Evolutionary conservation across 371 early-diverging fungal species (phyloP).

Genomic region (Mucor velutinosus): DNA sequence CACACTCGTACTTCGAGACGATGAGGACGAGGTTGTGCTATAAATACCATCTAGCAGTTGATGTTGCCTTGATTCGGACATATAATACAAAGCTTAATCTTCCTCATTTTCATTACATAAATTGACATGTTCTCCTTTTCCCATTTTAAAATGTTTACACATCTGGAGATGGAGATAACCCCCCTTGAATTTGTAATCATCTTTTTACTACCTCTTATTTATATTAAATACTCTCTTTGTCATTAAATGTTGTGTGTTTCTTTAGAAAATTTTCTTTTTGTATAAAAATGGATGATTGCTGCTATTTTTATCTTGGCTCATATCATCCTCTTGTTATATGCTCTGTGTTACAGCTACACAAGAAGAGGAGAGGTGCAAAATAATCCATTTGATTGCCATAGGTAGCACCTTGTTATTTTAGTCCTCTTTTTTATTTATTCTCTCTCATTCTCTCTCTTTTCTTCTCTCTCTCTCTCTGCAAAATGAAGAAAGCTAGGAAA

Average conservation of each 20-base stretch:
- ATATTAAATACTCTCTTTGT: background rate
- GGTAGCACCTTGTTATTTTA: slow-evolving; percentile 3
- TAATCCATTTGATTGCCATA: background rate
- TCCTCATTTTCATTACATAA: background rate
- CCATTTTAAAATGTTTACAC: background rate
- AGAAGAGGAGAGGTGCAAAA: slow-evolving; percentile 2
- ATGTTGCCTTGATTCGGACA: background rate
- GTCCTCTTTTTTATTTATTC: background rate
- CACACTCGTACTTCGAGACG: background rate
- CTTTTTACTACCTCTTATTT: background rate
- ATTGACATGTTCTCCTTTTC: slow-evolving; percentile 2
- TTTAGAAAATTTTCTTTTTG: background rate
- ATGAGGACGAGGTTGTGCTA: background rate
- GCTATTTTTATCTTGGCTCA: slow-evolving; percentile 11
- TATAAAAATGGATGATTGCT: slow-evolving; percentile 9
- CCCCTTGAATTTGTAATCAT: background rate
- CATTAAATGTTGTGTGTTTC: background rate
- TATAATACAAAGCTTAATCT: background rate
- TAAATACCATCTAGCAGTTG: background rate
- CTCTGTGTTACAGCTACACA: slow-evolving; percentile 12
- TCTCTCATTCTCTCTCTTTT: slow-evolving; percentile 1
- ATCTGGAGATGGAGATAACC: background rate
- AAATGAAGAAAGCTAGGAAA: slow-evolving; percentile 25
- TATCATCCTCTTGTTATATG: background rate
- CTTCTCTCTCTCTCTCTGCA: slow-evolving; percentile 7